Evolutionary conservation across 768 basidiomycete species (phyloP).

Genomic region (Lactarius sanguifluus): DNA sequence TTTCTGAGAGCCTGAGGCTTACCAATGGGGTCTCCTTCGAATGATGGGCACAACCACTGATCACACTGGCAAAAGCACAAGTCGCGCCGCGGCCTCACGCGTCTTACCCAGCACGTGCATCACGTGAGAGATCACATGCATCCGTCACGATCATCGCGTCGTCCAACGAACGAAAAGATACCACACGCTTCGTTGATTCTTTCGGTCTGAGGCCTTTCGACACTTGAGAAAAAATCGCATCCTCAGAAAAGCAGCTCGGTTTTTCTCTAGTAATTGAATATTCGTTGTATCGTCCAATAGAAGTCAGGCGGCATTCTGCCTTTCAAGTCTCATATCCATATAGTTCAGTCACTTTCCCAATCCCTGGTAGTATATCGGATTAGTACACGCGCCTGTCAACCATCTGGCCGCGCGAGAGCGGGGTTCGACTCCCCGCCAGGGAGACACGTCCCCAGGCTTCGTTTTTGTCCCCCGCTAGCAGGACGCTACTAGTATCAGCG

Average conservation of each 20-base stretch:
- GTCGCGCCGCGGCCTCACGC: neutral
- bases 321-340: neutral
- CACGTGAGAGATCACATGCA: conserved; percentile 11
- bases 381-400: conserved; percentile 28
- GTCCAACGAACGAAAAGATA: neutral
- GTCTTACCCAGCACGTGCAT: conserved; percentile 1
- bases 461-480: neutral
- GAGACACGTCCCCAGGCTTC: conserved; percentile 9
- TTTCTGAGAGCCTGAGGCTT: neutral
- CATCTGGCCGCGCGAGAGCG: conserved; percentile 35
- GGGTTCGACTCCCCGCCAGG: conserved; percentile 40
- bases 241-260: neutral
- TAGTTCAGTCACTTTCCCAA: neutral
- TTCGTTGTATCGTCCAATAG: neutral
- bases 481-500: neutral
- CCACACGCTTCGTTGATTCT: neutral
- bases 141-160: neutral
- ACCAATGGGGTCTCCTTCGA: neutral
- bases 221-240: neutral
- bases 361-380: conserved; percentile 25
- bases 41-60: neutral
- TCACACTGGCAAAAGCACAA: too few species aligned
- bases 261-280: neutral
- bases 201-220: neutral
- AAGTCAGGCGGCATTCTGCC: neutral